Evolutionary conservation across 352 stramenopile genomes (phyloP).

Genomic region (Phytopythium vexans): DNA sequence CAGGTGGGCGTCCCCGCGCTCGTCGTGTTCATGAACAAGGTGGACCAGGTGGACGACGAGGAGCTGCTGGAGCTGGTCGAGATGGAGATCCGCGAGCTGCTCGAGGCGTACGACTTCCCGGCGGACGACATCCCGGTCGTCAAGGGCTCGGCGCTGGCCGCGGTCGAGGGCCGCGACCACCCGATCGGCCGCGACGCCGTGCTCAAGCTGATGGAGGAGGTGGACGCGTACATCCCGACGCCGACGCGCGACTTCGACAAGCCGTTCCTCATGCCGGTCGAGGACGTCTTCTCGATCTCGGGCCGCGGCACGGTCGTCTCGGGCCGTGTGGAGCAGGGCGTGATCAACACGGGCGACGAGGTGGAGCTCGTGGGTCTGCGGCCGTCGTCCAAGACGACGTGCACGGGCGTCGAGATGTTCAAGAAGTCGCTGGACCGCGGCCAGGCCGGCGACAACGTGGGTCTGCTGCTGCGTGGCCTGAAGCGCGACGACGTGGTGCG

Average conservation of each 20-base stretch:
- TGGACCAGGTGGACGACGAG: constrained; percentile 14
- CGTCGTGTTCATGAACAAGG: constrained; percentile 98
- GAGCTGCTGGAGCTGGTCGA: constrained; percentile 8
- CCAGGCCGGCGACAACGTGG: constrained; percentile 94
- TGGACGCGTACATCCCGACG: constrained; percentile 84
- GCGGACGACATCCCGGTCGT: constrained; percentile 95
- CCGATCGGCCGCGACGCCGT: constrained; percentile 84
- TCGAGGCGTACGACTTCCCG: constrained; percentile 95
- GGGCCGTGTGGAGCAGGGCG: constrained; percentile 91
- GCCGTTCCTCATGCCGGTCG: constrained; percentile 96
- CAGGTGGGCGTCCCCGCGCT: constrained; percentile 89
- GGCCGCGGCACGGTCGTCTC: constrained; percentile 97
- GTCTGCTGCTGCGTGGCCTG: constrained; percentile 90
- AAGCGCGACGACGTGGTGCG: constrained; percentile 93
- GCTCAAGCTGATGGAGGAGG: constrained; percentile 92
- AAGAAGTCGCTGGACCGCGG: constrained; percentile 93
- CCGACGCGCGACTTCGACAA: constrained; percentile 93
- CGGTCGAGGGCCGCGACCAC: constrained; percentile 88
- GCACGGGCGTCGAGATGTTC: constrained; percentile 97
- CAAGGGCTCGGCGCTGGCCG: constrained; percentile 89
- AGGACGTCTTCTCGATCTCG: constrained; percentile 97
- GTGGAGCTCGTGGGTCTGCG: constrained; percentile 49
- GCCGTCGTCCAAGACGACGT: constrained; percentile 41
- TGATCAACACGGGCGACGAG: constrained; percentile 62
- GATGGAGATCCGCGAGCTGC: not conserved